Evolutionary conservation across 345 rosid species (phyloP), one percentile per base, ranked within the genome.

Genomic region (Streptanthus diversifolius): DNA sequence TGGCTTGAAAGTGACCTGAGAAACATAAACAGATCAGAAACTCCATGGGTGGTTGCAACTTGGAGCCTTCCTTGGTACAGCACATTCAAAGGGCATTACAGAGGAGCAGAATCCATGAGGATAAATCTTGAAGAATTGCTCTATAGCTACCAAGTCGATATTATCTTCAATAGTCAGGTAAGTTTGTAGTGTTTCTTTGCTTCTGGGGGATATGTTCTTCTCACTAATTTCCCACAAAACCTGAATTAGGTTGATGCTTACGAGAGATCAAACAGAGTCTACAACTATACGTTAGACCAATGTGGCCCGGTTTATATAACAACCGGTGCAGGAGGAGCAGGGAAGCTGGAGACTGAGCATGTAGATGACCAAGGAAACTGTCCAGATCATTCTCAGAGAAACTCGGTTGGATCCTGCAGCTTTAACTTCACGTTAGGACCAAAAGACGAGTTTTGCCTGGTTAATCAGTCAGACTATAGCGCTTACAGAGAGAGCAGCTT

Each of bases 21-120:
- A 12, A 79, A 77, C 19, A 80, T 89, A 11, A 49, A 93, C 81
- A 77, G 97, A 73, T 63, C 77, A 54, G 82, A 85, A 64, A 93
- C 98, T 43, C 95, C 97, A 56, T 93, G 98, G 98, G 63, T 89
- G 69, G 81, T 89, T 71, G 97, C 91, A 76, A 76, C 87, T 35
- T 91, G 98, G 96, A 89, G 87, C 41, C 69, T 86, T 67, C 95
- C 96, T 40, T 93, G 98, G 98, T 93, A 93, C 57, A 88, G 88
- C 77, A 85, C 96, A 67, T 93, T 85, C 60, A 82, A 62, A 9
- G 83, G 84, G 25, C 96, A 88, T 79, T 93, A 88, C 77, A 84
- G 90, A 80, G 97, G 87, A 75, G 97, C 87, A 57, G 96, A 91
- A 75, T 87, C 96, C 77, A 91, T 93, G 97, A 85, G 88, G 77